phyloP scores from a whole-genome alignment of 2,329 filamentous ascomycete genomes.

The Penicillium freii region DNA sequence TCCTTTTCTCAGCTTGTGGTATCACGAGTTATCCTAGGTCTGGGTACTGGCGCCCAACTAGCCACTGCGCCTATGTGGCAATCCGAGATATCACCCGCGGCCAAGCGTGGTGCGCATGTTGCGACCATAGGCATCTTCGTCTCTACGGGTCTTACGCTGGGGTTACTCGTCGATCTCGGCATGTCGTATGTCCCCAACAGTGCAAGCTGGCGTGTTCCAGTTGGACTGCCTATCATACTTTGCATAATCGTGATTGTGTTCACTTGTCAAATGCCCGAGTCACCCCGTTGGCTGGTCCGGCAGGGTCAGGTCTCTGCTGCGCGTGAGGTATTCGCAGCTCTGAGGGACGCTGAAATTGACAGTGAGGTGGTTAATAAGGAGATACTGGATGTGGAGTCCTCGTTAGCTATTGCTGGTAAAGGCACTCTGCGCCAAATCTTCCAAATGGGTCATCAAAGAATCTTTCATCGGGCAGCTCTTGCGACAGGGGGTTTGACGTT shows the following conservation, averaged over 20 bases:
- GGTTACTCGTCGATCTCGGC: conserved; percentile 15
- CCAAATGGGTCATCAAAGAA: conserved; percentile 19
- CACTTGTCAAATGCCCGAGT: conserved; percentile 15
- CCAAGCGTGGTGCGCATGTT: conserved; percentile 16
- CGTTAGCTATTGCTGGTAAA: conserved; percentile 9
- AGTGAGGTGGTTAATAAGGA: conserved; percentile 4
- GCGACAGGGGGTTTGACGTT: conserved; percentile 11
- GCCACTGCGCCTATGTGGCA: conserved; percentile 18
- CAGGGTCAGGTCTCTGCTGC: conserved; percentile 7
- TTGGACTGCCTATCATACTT: conserved; percentile 14
- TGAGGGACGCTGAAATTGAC: conserved; percentile 6
- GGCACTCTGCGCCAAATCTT: conserved; percentile 12
- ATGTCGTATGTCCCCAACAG: conserved; percentile 14
- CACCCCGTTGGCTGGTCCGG: conserved; percentile 17
- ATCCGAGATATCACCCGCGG: conserved; percentile 14
- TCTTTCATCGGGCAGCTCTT: conserved; percentile 14
- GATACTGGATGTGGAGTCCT: conserved; percentile 11
- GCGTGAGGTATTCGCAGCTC: conserved; percentile 7
- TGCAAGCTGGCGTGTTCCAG: conserved; percentile 16
- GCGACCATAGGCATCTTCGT: conserved; percentile 9
- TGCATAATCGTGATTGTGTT: conserved; percentile 7
- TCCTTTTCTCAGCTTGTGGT: conserved; percentile 11
- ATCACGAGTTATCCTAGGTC: conserved; percentile 13
- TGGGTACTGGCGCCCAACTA: conserved; percentile 12
- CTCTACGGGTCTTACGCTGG: conserved; percentile 5